phyloP scores from a whole-genome alignment of 176 grass and related monocot genomes.

The Triticum timopheevii region DNA sequence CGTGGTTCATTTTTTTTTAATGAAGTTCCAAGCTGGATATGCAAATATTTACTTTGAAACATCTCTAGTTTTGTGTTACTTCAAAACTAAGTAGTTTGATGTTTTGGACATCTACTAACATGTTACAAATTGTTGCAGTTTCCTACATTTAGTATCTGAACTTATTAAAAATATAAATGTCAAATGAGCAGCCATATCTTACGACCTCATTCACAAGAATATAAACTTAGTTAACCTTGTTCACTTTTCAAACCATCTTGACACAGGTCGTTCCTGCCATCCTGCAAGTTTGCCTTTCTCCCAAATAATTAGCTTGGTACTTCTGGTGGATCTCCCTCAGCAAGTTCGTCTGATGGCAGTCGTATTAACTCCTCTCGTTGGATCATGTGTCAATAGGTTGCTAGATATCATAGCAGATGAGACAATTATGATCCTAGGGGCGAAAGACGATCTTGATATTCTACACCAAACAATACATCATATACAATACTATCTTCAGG shows the following conservation, averaged over 20 bases:
- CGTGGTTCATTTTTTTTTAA: too few species aligned
- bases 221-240: background rate
- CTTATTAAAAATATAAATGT: too few species aligned
- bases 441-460: slow-evolving; percentile 1
- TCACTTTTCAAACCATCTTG: background rate
- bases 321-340: background rate
- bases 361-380: slow-evolving; percentile 15
- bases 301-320: background rate
- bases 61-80: too few species aligned
- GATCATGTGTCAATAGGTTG: background rate
- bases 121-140: too few species aligned
- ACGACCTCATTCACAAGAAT: background rate
- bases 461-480: too few species aligned
- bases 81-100: too few species aligned
- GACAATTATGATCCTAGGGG: slow-evolving; percentile 5
- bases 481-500: too few species aligned
- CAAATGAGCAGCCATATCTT: too few species aligned
- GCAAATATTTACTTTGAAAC: too few species aligned
- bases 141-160: too few species aligned
- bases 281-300: background rate
- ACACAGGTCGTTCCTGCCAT: background rate
- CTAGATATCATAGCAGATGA: background rate
- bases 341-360: slow-evolving; percentile 4
- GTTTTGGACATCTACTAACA: too few species aligned
- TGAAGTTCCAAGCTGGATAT: too few species aligned